Base-by-base conservation (phyloP, 2,329 filamentous ascomycete species). In the Beauveria sp. region DNA sequence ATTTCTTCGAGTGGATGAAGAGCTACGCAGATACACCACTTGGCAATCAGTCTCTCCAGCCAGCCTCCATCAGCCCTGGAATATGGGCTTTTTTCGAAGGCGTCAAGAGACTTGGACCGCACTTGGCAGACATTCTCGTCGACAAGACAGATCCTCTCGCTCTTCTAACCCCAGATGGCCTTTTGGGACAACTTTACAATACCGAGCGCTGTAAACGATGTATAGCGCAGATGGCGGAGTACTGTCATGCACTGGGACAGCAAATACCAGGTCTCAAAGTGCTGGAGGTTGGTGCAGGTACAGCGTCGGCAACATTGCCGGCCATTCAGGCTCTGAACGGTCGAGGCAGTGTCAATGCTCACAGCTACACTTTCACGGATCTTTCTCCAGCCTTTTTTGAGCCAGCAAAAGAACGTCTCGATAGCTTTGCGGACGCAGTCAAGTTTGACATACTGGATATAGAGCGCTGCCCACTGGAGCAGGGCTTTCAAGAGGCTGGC, bases 301-400 rank as follows among this genome's bases (percentile, higher is more conserved):
- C 76, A 3, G 78, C 77, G 3, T 72, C 71, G 12, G 70, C 76
- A 0, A 78, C 78, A 0, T 63, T 69, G 16, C 57, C 60, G 1
- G 66, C 80, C 2, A 64, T 80, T 5, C 63, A 69, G 6, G 61
- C 65, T 9, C 64, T 79, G 22, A 67, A 66, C 2, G 5, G 64
- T 69, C n/a, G 42, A 38, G 52, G 24, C 34, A 53, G 50, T 24
- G 28, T 50, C 42, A 22, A 61, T 20, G 46, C 60, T 24, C 63
- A 58, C 24, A 30, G 50, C 1, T 81, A 81, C 65, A 77, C 74
- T 0, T 81, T 71, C 66, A 81, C 79, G 0, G 78, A 81, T 61
- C 72, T 79, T 14, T 74, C 74, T 0, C 62, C 70, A 3, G 72
- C 70, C 8, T 78, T 77, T 67, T 78, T 81, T 55, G 71, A 73